Evolutionary conservation across 176 grass and related monocot genomes (phyloP).

Genomic region (Musa troglodytarum): DNA sequence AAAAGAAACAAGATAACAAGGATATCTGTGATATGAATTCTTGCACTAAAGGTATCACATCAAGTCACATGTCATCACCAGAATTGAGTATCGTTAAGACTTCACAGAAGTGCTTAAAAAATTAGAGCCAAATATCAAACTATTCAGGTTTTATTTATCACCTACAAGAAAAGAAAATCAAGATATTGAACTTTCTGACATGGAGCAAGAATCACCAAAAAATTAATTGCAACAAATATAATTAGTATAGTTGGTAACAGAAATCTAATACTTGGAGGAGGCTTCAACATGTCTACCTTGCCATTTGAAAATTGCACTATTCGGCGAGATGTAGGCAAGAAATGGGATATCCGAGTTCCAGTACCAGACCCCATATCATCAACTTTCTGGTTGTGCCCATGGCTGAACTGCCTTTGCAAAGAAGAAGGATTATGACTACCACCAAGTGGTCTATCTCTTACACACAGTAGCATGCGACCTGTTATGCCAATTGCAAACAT

Average conservation of each 20-base stretch:
- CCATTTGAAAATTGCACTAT: conserved; percentile 97
- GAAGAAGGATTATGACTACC: conserved; percentile 59
- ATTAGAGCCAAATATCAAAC: not conserved
- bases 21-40: too few relatives aligned
- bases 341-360: conserved; percentile 79
- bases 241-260: not conserved
- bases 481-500: not conserved
- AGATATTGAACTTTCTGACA: not conserved
- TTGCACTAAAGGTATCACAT: too few relatives aligned
- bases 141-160: not conserved
- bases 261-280: not conserved
- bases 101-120: not conserved
- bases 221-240: not conserved
- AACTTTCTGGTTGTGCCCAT: conserved; percentile 53
- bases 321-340: conserved; percentile 74
- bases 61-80: too few relatives aligned
- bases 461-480: conserved; percentile 93
- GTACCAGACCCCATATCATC: conserved; percentile 41
- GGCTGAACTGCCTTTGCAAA: conserved; percentile 87
- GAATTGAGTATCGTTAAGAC: too few relatives aligned
- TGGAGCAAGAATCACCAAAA: not conserved
- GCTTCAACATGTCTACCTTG: conserved; percentile 36
- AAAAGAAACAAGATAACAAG: too few relatives aligned
- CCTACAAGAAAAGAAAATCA: not conserved
- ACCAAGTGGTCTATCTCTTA: conserved; percentile 66